Percentiles rank a stretch among this genome's conserved stretches.
Evolutionary conservation across 257 asterid genomes (phyloP).

Genomic region (Mentha longifolia): DNA sequence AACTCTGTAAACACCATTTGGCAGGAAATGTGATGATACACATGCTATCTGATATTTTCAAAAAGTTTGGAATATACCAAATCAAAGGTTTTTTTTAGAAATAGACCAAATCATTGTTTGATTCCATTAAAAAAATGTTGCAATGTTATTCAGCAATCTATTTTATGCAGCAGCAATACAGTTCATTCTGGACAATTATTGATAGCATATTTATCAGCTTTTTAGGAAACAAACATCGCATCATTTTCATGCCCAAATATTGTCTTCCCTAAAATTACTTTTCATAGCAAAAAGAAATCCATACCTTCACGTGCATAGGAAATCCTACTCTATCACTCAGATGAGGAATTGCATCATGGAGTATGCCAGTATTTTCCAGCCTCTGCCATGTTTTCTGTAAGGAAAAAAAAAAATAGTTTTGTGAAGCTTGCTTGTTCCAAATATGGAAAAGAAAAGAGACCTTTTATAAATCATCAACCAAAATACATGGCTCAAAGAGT

Average conservation of each 20-base stretch:
- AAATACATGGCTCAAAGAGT: slow-evolving; percentile 13
- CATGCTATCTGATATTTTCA: not conserved
- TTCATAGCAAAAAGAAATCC: not conserved
- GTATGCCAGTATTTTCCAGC: slow-evolving; percentile 67
- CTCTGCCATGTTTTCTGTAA: slow-evolving; percentile 92
- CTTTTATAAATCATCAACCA: not conserved
- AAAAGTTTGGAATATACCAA: not conserved
- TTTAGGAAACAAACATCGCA: not conserved
- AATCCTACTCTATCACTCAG: slow-evolving; percentile 60
- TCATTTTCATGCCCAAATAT: slow-evolving; percentile 13
- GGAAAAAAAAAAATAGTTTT: slow-evolving; percentile 6
- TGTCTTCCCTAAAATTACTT: not conserved
- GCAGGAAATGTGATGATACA: not conserved
- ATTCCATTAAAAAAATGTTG: slow-evolving; percentile 6
- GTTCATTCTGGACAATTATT: not conserved
- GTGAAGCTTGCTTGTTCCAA: slow-evolving; percentile 25
- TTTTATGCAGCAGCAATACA: slow-evolving; percentile 8
- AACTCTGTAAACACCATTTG: not conserved
- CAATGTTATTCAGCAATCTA: not conserved
- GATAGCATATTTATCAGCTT: slow-evolving; percentile 7
- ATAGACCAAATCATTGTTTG: slow-evolving; percentile 20
- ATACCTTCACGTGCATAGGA: slow-evolving; percentile 96
- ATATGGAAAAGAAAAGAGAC: not conserved
- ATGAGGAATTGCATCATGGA: slow-evolving; percentile 82
- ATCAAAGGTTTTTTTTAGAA: too few species aligned